Evolutionary conservation across 1,284 basidiomycete genomes (phyloP).

Genomic region (Pyrrhoderma lamaoense): DNA sequence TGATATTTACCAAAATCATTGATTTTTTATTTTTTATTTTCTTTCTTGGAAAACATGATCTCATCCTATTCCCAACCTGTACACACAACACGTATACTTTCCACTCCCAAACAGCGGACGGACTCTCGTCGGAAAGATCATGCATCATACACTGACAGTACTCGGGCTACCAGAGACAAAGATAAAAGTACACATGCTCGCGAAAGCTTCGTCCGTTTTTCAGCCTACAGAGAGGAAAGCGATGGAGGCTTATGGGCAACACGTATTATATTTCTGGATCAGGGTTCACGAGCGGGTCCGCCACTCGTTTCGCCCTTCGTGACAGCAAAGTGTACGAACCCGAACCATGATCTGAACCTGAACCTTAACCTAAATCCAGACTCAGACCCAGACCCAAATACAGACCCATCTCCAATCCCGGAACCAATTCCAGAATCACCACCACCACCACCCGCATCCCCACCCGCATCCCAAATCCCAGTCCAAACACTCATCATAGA

Average conservation of each 20-base stretch:
- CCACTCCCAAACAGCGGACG: constrained; percentile 21
- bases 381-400: too few species aligned
- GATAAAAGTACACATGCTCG: constrained; percentile 27
- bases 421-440: too few species aligned
- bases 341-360: neutral
- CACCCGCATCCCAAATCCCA: too few species aligned
- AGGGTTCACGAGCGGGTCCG: constrained; percentile 27
- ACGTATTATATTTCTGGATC: constrained; percentile 26
- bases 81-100: neutral
- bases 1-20: too few species aligned
- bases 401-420: too few species aligned
- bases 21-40: too few species aligned
- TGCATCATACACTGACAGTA: constrained; percentile 25
- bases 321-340: neutral
- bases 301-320: constrained; percentile 19
- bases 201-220: constrained; percentile 27
- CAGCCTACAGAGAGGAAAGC: constrained; percentile 21
- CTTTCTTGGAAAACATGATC: too few species aligned
- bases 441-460: too few species aligned
- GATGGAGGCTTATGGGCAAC: constrained; percentile 22
- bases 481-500: constrained; percentile 27
- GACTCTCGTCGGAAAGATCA: constrained; percentile 28
- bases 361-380: too few species aligned
- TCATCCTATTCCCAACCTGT: too few species aligned
- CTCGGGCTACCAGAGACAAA: constrained; percentile 23